Base-by-base conservation (phyloP, 306 rosid genomes). In the Castanea mollissima region DNA sequence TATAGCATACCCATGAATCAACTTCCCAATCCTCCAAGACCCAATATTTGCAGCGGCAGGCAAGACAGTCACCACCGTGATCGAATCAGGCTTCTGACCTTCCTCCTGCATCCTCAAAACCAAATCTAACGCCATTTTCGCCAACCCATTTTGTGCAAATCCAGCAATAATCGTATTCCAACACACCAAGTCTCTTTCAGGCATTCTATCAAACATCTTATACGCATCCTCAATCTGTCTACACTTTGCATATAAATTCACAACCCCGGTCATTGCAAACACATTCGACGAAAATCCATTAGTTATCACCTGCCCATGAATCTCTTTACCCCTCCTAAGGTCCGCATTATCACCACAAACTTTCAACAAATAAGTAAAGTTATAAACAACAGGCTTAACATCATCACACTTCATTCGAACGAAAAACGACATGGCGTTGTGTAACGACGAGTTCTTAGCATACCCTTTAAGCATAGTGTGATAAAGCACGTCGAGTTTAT, bases 171-270 rank as follows among this genome's bases (percentile, higher is more conserved):
- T 82, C 0, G 97, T 90, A 75, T 91, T 92, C 99, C 99, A 95
- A 41, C 89, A 91, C 71, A 94, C 97, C 87, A 89, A 80, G 76
- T 92, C 99, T 78, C 84, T 89, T 13, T 80, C 85, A 20, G 96
- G 95, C 99, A 91, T 91, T 91, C 96, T 91, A 68, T 85, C 97
- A 5, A 95, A 92, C 96, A 95, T 91, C 89, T 91, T 89, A 70
- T 85, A 77, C 0, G 99, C 97, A 12, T 92, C 94, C 62, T 75
- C 54, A 75, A 94, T 84, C 83, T 84, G 84, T 71, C 89, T 86
- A 57, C 99, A 92, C 34, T 94, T 94, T 0, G 94, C 97, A 73
- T 91, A 94, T 89, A 94, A 10, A 68, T 92, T 95, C 4, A 89
- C 91, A 32, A 95, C 93, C 5, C 92, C 84, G 21, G 99, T 95